Evolutionary conservation across 2,329 filamentous ascomycete genomes (phyloP).

Genomic region (Verticillium albo-atrum): DNA sequence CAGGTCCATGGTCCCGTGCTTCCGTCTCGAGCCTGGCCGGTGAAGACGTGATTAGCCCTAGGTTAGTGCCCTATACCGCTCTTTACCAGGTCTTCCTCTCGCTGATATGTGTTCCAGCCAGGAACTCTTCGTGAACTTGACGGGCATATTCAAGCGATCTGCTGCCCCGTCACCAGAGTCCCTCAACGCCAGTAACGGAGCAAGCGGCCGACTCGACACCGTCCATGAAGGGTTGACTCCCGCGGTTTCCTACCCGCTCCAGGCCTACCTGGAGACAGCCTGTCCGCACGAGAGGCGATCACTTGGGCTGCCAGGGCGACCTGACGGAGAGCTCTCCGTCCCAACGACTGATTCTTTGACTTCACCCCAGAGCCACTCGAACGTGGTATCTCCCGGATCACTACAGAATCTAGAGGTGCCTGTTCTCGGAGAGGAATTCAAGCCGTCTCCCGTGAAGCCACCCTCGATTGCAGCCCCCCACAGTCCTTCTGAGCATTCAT

Average conservation of each 20-base stretch:
- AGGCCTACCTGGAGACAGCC: neutral
- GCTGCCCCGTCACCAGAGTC: neutral
- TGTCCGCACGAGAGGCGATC: neutral
- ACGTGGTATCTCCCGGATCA: neutral
- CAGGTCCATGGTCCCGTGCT: neutral
- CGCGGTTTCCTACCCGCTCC: neutral
- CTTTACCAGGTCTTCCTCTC: neutral
- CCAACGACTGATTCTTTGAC: neutral
- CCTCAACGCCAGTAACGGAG: neutral
- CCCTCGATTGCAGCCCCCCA: neutral
- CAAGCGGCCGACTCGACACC: neutral
- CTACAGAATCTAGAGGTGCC: neutral
- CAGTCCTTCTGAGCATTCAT: neutral
- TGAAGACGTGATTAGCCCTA: neutral
- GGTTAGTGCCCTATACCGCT: neutral
- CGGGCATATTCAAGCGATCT: neutral
- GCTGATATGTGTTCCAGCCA: neutral
- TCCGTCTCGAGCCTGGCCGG: neutral
- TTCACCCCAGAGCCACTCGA: neutral
- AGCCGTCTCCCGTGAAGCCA: neutral
- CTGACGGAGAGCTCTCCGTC: neutral
- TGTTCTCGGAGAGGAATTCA: neutral
- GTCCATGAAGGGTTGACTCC: neutral
- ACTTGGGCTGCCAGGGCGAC: neutral
- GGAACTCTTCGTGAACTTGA: neutral